phyloP scores from a whole-genome alignment of 768 basidiomycete species.

The Stropharia rugosoannulata region DNA sequence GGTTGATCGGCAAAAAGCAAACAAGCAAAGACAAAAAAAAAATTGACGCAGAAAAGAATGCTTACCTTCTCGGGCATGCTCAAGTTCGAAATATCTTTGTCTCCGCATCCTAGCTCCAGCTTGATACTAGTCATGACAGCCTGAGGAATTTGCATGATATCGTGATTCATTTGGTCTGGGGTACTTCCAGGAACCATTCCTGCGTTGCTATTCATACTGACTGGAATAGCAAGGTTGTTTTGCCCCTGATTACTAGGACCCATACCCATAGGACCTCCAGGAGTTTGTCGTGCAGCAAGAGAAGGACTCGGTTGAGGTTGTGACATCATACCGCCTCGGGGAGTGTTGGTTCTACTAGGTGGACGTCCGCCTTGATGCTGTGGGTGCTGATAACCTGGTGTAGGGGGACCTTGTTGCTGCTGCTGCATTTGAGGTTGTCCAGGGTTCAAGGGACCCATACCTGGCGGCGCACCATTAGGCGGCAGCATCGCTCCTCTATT shows the following conservation, averaged over 20 bases:
- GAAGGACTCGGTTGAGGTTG: conserved; percentile 62
- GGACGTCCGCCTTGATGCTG: conserved; percentile 44
- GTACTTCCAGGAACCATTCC: conserved; percentile 10
- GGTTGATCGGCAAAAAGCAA: neutral
- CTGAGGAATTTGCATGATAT: conserved; percentile 41
- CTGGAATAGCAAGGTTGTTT: neutral
- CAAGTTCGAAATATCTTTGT: conserved; percentile 45
- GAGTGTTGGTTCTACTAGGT: conserved; percentile 60
- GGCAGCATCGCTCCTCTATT: conserved; percentile 23
- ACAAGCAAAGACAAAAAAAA: neutral
- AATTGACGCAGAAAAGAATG: conserved; percentile 9
- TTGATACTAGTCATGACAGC: conserved; percentile 32
- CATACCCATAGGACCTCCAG: conserved; percentile 16
- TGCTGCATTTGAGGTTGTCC: conserved; percentile 26
- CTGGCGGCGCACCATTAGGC: conserved; percentile 16
- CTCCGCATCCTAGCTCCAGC: conserved; percentile 39
- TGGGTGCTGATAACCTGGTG: conserved; percentile 23
- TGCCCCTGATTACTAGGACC: neutral
- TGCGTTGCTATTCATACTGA: conserved; percentile 5
- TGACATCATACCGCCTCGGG: conserved; percentile 41
- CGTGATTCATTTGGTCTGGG: conserved; percentile 32
- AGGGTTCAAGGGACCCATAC: conserved; percentile 35
- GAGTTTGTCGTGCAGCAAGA: conserved; percentile 45
- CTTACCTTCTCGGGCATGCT: conserved; percentile 62
- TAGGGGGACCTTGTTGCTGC: conserved; percentile 29